Evolutionary conservation across 2,329 filamentous ascomycete species (phyloP), one percentile per base, ranked within the genome.

Genomic region (Epichloe elymi): DNA sequence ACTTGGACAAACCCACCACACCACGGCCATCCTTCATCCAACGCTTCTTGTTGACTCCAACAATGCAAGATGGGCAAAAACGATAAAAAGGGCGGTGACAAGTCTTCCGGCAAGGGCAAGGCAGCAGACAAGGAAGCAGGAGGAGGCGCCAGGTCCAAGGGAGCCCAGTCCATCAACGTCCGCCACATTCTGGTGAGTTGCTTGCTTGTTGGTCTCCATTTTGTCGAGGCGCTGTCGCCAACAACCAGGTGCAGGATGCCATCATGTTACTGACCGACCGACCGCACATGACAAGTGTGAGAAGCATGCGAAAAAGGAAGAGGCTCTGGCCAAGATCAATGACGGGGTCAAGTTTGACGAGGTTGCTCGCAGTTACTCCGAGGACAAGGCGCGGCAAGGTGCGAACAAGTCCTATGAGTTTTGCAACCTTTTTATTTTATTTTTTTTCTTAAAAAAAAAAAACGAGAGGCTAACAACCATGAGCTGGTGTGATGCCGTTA

Each of bases 241-340:
- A 30, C 30, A 10, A 11, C 10, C 30, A 8, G 10, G 30, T 30
- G 10, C 30, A 30, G 8, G 10, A 11, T 30, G 10, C 30, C 30
- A 11, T 30, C 30, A 30, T 11, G 3, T 30, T 30, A 11, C 26
- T 15, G 35, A 33, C 45, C 20, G 20, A 33, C 38, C 20, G 14
- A 38, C 23, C 23, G 17, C 30, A 11, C 15, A 15, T 17, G 17
- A 23, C 14, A 82, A 82, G 70, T 89, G 86, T 60, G 82, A 83
- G 63, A 90, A 90, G 62, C 81, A 88, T 62, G 69, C 72, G n/a
- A 87, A 83, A 65, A 89, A 88, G 62, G 85, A 88, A 61, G 82
- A 88, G 62, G 86, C 86, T 0, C 64, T 88, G 15, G 76, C 75
- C 51, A 84, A 87, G 67, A 66, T 90, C 48, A 74, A 74, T 39